Evolutionary conservation across 176 grass and related monocot genomes (phyloP).

Genomic region (Juncus effusus): DNA sequence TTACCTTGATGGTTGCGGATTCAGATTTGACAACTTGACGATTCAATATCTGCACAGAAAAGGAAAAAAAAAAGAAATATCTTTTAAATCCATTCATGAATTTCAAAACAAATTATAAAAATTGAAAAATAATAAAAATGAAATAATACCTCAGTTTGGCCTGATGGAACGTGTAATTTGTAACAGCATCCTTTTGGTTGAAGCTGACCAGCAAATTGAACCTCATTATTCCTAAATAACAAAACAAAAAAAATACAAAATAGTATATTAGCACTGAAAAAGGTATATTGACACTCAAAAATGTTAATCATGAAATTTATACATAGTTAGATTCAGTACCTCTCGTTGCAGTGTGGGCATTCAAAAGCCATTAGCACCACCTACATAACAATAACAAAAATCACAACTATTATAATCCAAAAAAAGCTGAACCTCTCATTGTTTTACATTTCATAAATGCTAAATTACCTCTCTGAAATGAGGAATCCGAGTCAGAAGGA

Average conservation of each 20-base stretch:
- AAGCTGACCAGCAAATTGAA: slow-evolving; percentile 91
- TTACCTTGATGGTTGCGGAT: slow-evolving; percentile 92
- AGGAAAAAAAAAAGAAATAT: not conserved
- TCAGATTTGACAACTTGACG: slow-evolving; percentile 96
- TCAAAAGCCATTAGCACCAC: slow-evolving; percentile 93
- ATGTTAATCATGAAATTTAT: not conserved
- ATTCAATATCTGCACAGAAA: slow-evolving; percentile 60
- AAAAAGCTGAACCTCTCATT: no score
- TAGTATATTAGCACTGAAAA: not conserved
- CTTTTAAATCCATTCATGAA: slow-evolving; percentile 10
- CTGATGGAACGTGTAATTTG: slow-evolving; percentile 43
- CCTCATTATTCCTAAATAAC: slow-evolving; percentile 67
- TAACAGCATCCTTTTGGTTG: slow-evolving; percentile 77
- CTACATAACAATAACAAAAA: slow-evolving; percentile 39
- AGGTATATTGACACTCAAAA: not conserved
- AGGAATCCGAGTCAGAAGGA: slow-evolving; percentile 72
- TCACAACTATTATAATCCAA: not conserved
- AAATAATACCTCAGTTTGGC: slow-evolving; percentile 46
- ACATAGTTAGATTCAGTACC: slow-evolving; percentile 29
- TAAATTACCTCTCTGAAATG: slow-evolving; percentile 80
- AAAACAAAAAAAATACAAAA: not conserved
- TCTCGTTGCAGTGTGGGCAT: slow-evolving; percentile 81
- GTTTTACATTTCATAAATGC: no score
- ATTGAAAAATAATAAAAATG: not conserved
- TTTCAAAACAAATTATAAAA: not conserved